These are phyloP conservation scores for Geotrichum ghanense DNA, from an alignment of 805 yeast species.

Conservation along the genomic window DNA sequence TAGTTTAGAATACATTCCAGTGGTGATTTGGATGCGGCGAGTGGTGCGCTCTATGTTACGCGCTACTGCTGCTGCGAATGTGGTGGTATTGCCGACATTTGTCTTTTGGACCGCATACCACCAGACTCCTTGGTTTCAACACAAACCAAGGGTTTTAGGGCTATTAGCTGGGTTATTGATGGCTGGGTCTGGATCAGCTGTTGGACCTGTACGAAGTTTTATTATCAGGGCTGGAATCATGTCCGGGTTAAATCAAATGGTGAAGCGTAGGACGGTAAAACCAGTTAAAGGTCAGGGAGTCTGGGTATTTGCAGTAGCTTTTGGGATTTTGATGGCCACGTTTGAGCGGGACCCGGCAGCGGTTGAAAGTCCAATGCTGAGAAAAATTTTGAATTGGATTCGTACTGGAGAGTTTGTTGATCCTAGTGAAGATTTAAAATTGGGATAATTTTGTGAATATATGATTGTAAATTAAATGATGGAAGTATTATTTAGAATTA, in stretches of 20 bases:
- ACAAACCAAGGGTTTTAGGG: conserved; percentile 28
- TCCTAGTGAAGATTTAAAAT: too few relatives aligned
- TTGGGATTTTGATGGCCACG: conserved; percentile 24
- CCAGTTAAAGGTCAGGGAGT: conserved; percentile 25
- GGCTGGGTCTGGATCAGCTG: conserved; percentile 22
- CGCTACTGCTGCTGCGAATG: conserved; percentile 15
- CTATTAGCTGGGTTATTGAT: conserved; percentile 32
- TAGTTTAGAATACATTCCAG: background rate
- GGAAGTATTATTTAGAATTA: too few relatives aligned
- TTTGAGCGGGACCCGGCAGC: conserved; percentile 21
- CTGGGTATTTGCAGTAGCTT: conserved; percentile 21
- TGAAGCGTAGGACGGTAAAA: conserved; percentile 16
- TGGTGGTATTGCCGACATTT: conserved; percentile 25
- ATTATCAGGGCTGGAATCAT: conserved; percentile 27
- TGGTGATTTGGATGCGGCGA: background rate
- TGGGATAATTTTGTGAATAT: too few relatives aligned
- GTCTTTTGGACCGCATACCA: conserved; percentile 30
- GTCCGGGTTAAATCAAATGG: conserved; percentile 26
- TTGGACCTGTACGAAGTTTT: conserved; percentile 25
- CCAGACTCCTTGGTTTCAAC: conserved; percentile 23
- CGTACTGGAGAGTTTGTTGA: too few relatives aligned
- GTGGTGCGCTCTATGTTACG: background rate
- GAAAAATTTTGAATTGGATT: conserved; percentile 24
- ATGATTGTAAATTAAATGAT: too few relatives aligned
- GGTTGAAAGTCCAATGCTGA: conserved; percentile 17